Evolutionary conservation across 2,329 filamentous ascomycete genomes (phyloP).

Genomic region (Botryosphaeria dothidea): DNA sequence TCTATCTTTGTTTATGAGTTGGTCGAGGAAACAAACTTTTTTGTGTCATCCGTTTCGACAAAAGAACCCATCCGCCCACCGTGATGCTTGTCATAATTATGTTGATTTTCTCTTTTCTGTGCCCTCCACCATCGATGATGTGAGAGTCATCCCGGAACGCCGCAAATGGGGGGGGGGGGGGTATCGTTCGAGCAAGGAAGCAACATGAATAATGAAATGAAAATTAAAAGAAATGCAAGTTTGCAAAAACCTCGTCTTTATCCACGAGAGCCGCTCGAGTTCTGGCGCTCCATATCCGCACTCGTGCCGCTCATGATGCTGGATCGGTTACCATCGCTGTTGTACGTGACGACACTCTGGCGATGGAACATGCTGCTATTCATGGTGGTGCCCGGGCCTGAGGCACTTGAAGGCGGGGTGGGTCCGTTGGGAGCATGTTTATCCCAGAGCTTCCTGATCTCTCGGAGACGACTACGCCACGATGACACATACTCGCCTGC

Average conservation of each 20-base stretch:
- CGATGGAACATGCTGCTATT: slow-evolving; percentile 34
- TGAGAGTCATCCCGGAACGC: slow-evolving; percentile 9
- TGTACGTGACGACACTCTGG: slow-evolving; percentile 36
- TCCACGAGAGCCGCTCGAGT: slow-evolving; percentile 12
- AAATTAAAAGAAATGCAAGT: neutral
- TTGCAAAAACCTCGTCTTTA: neutral
- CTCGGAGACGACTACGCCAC: slow-evolving; percentile 83
- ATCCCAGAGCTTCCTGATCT: slow-evolving; percentile 81
- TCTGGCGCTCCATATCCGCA: slow-evolving; percentile 22
- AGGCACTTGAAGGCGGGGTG: slow-evolving; percentile 28
- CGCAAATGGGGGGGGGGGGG: slow-evolving; percentile 8
- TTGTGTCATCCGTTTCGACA: neutral
- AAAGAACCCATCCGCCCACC: neutral
- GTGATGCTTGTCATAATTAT: neutral
- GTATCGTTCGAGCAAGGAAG: slow-evolving; percentile 16
- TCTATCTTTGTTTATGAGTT: neutral
- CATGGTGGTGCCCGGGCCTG: slow-evolving; percentile 33
- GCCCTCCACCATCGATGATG: neutral
- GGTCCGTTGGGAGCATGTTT: slow-evolving; percentile 45
- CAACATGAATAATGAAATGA: neutral
- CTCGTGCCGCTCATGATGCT: slow-evolving; percentile 33
- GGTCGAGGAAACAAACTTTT: neutral
- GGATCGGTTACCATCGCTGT: slow-evolving; percentile 39
- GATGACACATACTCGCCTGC: slow-evolving; percentile 83
- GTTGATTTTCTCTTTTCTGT: neutral